Evolutionary conservation across 2,329 filamentous ascomycete genomes (phyloP), one percentile per base, ranked within the genome.

Genomic region (Plectosphaerella plurivora): DNA sequence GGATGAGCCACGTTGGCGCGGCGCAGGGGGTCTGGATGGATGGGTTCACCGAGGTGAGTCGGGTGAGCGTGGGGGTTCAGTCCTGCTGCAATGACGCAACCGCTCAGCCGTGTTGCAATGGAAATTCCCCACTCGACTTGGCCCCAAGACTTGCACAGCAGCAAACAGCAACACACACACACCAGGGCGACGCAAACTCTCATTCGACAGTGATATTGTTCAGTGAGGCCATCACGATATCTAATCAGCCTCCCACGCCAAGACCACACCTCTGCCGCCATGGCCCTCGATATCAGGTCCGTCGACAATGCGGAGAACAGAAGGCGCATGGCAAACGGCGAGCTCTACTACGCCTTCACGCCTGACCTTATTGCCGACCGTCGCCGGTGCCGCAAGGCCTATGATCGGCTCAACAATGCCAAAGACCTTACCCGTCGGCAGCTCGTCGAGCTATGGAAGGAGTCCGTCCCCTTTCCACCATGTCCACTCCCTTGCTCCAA

Each of bases 341-440:
- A 93, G 65, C 77, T 93, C 11, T 92, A 91, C 67, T 79, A 84
- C 60, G 83, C 87, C 42, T 92, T 92, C 63, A 81, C 82, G 1
- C 86, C 88, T 0, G 80, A 87, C 35, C 71, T 94, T 4, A 69
- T 81, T 2, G 82, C 78, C 1, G 84, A 78, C 39, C 81, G 89
- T 16, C 70, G 72, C n/a, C 76, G 83, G 14, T 89, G 86, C 66
- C 76, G 76, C 42, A 67, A 72, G 33, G 87, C 88, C 0, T 83
- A 79, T 60, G 67, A 76, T 20, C 74, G 74, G 22, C 91, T 84
- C 71, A 92, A 91, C 67, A 75, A 73, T 47, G 77, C 81, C 1
- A 79, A 78, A 0, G 77, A 86, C 6, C 75, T 81, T 5, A 68
- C 81, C 3, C 79, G 89, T 41, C 76, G 89, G 53, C 73, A 75